phyloP scores from a whole-genome alignment of 2,329 filamentous ascomycete genomes.

The Whalleya microplaca region DNA sequence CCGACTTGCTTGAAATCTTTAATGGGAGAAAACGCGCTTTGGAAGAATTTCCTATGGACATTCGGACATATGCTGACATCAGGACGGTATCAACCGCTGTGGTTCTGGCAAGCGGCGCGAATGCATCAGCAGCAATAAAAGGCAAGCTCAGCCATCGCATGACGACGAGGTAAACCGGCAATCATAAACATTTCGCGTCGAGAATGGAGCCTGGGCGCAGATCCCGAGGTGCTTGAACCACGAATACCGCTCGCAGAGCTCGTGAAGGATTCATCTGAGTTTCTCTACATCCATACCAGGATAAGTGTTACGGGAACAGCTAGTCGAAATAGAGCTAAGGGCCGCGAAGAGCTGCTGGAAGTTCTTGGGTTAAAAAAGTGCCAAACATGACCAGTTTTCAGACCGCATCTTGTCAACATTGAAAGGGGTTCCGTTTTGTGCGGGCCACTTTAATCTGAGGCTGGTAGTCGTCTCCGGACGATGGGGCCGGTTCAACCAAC shows the following conservation, averaged over 20 bases:
- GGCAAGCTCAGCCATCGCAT: conserved; percentile 23
- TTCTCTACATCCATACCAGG: conserved; percentile 13
- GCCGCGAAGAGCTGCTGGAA: conserved; percentile 19
- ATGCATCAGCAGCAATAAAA: conserved; percentile 16
- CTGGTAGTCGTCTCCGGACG: conserved; percentile 19
- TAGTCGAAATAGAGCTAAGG: conserved; percentile 19
- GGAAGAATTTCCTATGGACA: conserved; percentile 19
- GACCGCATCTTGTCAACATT: conserved; percentile 24
- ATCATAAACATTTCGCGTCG: conserved; percentile 19
- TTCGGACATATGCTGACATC: conserved; percentile 11
- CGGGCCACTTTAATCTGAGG: conserved; percentile 14
- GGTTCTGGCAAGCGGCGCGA: conserved; percentile 17
- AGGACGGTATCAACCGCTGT: conserved; percentile 14
- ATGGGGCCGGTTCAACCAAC: conserved; percentile 23
- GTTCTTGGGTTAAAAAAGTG: conserved; percentile 16
- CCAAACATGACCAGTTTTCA: conserved; percentile 23
- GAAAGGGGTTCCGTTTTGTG: conserved; percentile 17
- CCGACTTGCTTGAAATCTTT: conserved; percentile 14
- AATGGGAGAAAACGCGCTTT: conserved; percentile 17
- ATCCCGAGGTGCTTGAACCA: conserved; percentile 23
- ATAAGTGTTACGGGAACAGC: conserved; percentile 20
- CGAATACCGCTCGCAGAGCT: conserved; percentile 6
- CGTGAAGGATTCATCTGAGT: conserved; percentile 22
- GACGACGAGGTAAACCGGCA: conserved; percentile 11
- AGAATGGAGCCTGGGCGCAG: conserved; percentile 22